phyloP scores from a whole-genome alignment of 495 filamentous ascomycete genomes.

The Penicillium turbatum region DNA sequence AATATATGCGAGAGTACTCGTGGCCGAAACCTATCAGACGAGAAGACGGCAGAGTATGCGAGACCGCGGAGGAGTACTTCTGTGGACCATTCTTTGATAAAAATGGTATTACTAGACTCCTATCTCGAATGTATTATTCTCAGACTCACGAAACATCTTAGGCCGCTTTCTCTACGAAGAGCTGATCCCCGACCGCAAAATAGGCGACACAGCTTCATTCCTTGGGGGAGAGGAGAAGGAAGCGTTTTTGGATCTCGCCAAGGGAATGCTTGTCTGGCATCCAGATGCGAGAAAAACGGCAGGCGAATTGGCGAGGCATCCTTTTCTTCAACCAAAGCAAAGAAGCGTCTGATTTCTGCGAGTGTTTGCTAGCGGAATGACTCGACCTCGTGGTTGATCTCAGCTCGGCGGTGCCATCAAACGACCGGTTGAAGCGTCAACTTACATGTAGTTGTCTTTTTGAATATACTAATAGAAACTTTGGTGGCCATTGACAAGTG shows the following conservation, averaged over 20 bases:
- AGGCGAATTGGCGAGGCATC: conserved; percentile 33
- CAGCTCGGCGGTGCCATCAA: neutral
- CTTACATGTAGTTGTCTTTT: neutral
- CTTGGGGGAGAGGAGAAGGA: conserved; percentile 39
- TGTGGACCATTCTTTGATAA: conserved; percentile 38
- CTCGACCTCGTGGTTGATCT: conserved; percentile 4
- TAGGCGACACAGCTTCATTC: conserved; percentile 29
- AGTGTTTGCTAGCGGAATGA: conserved; percentile 21
- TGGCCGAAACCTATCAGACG: conserved; percentile 32
- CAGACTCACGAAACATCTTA: conserved; percentile 30
- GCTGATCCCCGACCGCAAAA: conserved; percentile 32
- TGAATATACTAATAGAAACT: too few species aligned
- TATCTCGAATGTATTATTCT: conserved; percentile 23
- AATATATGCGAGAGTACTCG: conserved; percentile 33
- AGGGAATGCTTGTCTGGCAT: conserved; percentile 40
- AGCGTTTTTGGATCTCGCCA: conserved; percentile 38
- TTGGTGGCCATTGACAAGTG: too few species aligned
- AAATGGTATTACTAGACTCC: conserved; percentile 27
- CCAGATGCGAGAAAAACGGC: conserved; percentile 33
- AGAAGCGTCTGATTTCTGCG: conserved; percentile 24
- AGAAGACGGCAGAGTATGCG: conserved; percentile 35
- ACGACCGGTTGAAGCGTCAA: neutral
- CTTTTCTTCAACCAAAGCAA: conserved; percentile 37
- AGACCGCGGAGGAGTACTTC: conserved; percentile 35
- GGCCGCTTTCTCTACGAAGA: conserved; percentile 34